Evolutionary conservation across 257 asterid genomes (phyloP).

Genomic region (Jacaranda mimosifolia): DNA sequence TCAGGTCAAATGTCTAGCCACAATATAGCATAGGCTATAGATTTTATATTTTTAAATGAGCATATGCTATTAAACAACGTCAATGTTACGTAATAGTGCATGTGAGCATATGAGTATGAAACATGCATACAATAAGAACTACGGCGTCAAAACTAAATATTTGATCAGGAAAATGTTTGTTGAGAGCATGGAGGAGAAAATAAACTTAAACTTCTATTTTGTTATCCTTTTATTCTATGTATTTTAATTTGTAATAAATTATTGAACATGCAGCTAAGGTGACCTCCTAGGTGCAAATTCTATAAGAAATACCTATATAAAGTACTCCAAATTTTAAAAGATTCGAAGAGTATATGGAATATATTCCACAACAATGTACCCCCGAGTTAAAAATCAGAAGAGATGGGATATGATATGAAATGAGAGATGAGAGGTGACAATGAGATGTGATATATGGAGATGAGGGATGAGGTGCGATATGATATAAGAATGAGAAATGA

Average conservation of each 20-base stretch:
- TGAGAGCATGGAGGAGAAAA: not conserved
- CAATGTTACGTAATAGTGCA: not conserved
- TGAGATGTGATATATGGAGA: too few species aligned
- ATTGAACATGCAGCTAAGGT: not conserved
- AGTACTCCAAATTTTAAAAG: too few species aligned
- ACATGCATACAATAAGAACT: not conserved
- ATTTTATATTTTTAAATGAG: not conserved
- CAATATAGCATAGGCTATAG: not conserved
- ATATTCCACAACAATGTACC: too few species aligned
- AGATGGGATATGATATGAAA: too few species aligned
- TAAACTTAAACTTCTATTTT: not conserved
- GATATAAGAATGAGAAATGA: too few species aligned
- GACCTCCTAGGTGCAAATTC: not conserved
- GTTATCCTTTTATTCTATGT: not conserved
- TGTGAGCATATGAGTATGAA: not conserved
- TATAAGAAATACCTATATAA: too few species aligned
- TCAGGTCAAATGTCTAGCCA: not conserved
- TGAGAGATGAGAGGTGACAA: too few species aligned
- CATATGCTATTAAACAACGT: not conserved
- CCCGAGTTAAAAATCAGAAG: too few species aligned
- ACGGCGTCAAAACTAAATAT: constrained; percentile 1
- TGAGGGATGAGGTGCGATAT: too few species aligned
- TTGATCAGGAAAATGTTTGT: not conserved
- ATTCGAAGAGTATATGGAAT: too few species aligned
- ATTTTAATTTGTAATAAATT: not conserved